A percentile compares a stretch with the other conserved stretches of the same genome.
Conservation (phyloP, 2,329 filamentous ascomycete genomes). For the Hymenoscyphus infarciens region DNA sequence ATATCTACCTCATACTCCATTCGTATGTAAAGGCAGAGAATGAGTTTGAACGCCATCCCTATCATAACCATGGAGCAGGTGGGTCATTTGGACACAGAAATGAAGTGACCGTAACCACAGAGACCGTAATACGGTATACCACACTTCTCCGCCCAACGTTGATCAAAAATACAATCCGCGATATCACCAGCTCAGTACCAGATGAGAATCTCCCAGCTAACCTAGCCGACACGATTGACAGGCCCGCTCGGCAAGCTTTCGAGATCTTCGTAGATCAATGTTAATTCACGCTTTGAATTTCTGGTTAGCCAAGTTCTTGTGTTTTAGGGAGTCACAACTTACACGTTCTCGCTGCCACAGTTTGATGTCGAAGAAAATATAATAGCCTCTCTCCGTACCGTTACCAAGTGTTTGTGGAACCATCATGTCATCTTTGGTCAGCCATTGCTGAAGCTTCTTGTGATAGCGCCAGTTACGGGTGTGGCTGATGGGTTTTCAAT, state of each 20-base stretch:
- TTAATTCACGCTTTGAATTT: constrained; percentile 51
- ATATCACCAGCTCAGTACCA: neutral
- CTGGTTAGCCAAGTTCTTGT: constrained; percentile 19
- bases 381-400: constrained; percentile 61
- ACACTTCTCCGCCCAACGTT: constrained; percentile 1
- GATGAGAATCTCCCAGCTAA: neutral
- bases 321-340: constrained; percentile 34
- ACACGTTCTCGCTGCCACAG: constrained; percentile 62
- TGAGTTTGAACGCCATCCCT: constrained; percentile 14
- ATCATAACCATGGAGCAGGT: constrained; percentile 5
- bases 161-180: constrained; percentile 6
- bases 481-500: constrained; percentile 42
- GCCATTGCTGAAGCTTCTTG: constrained; percentile 62
- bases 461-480: constrained; percentile 67
- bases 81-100: neutral
- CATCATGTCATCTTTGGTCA: constrained; percentile 66
- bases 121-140: neutral
- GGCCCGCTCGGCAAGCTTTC: constrained; percentile 42
- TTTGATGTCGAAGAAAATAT: constrained; percentile 62
- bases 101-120: neutral
- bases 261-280: constrained; percentile 58
- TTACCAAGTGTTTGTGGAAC: constrained; percentile 56
- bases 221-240: constrained; percentile 21
- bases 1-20: constrained; percentile 17
- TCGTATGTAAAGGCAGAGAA: constrained; percentile 8